Conservation (phyloP, 495 filamentous ascomycete genomes). For the Aspergillus funiculosus region DNA sequence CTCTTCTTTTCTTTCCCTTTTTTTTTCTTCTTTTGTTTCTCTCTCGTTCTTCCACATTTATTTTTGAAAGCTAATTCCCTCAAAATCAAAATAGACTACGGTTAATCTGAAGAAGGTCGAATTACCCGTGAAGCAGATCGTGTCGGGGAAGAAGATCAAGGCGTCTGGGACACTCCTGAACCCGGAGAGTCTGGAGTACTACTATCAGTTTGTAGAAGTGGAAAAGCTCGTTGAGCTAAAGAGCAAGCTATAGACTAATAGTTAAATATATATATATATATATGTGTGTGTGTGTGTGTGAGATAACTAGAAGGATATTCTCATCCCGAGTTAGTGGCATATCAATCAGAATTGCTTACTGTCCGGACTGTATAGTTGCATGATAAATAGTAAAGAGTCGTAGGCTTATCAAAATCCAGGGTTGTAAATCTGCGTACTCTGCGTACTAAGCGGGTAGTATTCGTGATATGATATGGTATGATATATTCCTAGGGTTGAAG, state of each 20-base stretch:
- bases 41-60: not conserved
- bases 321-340: no score
- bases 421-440: no score
- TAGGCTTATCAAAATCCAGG: no score
- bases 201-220: slow-evolving; percentile 74
- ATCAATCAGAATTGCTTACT: no score
- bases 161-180: slow-evolving; percentile 73
- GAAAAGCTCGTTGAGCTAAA: slow-evolving; percentile 49
- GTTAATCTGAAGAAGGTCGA: slow-evolving; percentile 86
- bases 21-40: not conserved
- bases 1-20: not conserved
- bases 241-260: slow-evolving; percentile 14
- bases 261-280: no score
- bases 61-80: not conserved
- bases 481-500: no score
- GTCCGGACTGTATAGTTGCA: no score
- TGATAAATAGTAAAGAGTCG: no score
- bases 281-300: not conserved
- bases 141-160: slow-evolving; percentile 67
- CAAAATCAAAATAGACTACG: slow-evolving; percentile 54
- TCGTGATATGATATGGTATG: no score
- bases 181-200: slow-evolving; percentile 65
- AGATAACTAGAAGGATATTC: not conserved
- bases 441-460: no score
- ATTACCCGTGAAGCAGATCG: slow-evolving; percentile 77